Base-by-base conservation (phyloP, 23 red algal genomes). In the Gracilaria gracilis region DNA sequence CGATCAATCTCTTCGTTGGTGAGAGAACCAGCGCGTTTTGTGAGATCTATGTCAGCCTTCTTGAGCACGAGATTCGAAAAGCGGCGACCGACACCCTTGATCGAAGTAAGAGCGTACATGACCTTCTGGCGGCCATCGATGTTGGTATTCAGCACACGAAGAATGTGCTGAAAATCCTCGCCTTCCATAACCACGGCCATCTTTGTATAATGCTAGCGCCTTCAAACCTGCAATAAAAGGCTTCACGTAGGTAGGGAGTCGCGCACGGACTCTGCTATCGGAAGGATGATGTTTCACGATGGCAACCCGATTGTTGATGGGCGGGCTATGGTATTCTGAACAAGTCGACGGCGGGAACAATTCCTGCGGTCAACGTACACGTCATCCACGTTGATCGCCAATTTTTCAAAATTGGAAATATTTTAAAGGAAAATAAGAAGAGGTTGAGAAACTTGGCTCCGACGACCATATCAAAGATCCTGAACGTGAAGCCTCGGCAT, bases 81-180 rank as follows among this genome's bases (percentile, higher is more conserved):
- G 31, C 97, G 97, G 31, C 97, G 88, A 33, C 97, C 97, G 36
- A 99, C 94, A 90, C 97, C 97, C 72, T 99, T 99, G 94, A 99
- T 96, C 48, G 93, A 87, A 8, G 97, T 99, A 36, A 99, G 84
- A 2, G 97, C 97, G 70, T 93, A 96, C 89, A 93, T 91, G 23
- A 96, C 92, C 85, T 96, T 96, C 25, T 96, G 90, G 25, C 89
- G 79, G 9, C 97, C 97, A 25, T 96, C 94, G 80, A 99, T 99
- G 80, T 99, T 99, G n/a, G 97, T 99, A 91, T 99, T 99, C 75
- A 99, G 88, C 75, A 99, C 89, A 87, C 97, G 97, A 66, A 99
- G 94, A 75, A 99, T 99, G 92, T 99, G 94, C 84, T 96, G 93
- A 81, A 99, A 99, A 32, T 99, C 94, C 49, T 90, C 94, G 51